Evolutionary conservation across 1,139 yeast species (phyloP), one percentile per base, ranked within the genome.

Genomic region (Waltiozyma solani): DNA sequence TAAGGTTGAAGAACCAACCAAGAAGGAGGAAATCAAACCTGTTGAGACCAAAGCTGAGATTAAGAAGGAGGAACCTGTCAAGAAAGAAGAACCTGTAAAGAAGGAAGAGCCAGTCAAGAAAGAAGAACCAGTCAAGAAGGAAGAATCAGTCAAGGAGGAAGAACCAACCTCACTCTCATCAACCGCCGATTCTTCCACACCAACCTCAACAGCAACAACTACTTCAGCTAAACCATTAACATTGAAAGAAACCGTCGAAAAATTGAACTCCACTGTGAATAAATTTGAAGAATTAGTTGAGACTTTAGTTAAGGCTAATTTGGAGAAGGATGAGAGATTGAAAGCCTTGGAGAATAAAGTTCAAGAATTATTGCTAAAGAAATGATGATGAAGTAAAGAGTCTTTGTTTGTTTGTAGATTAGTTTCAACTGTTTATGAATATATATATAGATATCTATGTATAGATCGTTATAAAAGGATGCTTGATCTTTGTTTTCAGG

Each of bases 211-310:
- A 2, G 32, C 52, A 13, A 32, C 50, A 6, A 34, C 58, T 6
- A 34, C 57, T 18, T 34, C 53, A 6, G 32, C 58, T 11, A 63
- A 65, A 42, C 62, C 68, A 23, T 67, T 79, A 27, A 81, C 86
- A 1, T 64, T 82, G 46, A 79, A 79, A 49, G 80, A 75, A 8
- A 76, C 85, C 1, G 78, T 82, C 25, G 89, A 80, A 46, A 77
- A 71, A 46, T 65, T 82, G 41, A 73, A 81, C 4, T 44, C 60
- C 1, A 59, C 82, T 26, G 85, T 79, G 11, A 63, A 63, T 12
- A 64, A 67, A 34, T 64, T 82, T 39, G 85, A 81, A 53, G 43
- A 62, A 1, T 75, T 78, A 39, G 71, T 81, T 25, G 53, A 64
- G 11, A 67, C 63, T 40, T 64, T 83, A 43, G 64, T 71, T 6